Evolutionary conservation across 2,329 filamentous ascomycete genomes (phyloP).

Genomic region (Colletotrichum sp.): DNA sequence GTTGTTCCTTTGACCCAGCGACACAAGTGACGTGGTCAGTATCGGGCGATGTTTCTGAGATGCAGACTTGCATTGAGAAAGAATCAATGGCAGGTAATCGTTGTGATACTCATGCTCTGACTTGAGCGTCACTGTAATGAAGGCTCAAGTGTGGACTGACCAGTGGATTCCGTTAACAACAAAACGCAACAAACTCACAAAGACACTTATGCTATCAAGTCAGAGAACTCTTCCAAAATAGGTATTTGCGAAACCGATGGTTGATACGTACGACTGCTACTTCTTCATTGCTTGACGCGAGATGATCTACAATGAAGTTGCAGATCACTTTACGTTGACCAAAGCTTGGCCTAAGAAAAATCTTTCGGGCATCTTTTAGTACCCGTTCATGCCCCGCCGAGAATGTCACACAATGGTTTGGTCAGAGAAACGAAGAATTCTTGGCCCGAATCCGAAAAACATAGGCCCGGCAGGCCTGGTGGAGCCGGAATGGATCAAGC

Average conservation of each 20-base stretch:
- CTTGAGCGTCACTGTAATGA: background rate
- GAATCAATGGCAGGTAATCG: background rate
- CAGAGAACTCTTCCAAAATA: background rate
- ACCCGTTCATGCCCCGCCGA: background rate
- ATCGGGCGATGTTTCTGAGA: background rate
- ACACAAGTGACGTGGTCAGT: background rate
- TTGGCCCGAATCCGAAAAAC: background rate
- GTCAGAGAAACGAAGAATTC: background rate
- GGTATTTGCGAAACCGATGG: background rate
- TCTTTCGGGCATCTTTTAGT: background rate
- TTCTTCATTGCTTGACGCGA: background rate
- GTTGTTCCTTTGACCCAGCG: background rate
- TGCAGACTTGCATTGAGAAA: background rate
- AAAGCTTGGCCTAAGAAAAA: background rate
- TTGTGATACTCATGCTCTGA: background rate
- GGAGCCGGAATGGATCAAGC: background rate
- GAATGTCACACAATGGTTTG: background rate
- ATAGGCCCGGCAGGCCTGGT: background rate
- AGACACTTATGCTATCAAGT: background rate
- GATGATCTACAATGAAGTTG: background rate
- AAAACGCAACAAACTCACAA: background rate
- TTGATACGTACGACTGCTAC: background rate
- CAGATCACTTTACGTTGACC: background rate
- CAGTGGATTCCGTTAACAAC: background rate
- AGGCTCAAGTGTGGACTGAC: background rate